Evolutionary conservation across 2,329 filamentous ascomycete species (phyloP), one percentile per base, ranked within the genome.

Genomic region (Calonectria henricotiae): DNA sequence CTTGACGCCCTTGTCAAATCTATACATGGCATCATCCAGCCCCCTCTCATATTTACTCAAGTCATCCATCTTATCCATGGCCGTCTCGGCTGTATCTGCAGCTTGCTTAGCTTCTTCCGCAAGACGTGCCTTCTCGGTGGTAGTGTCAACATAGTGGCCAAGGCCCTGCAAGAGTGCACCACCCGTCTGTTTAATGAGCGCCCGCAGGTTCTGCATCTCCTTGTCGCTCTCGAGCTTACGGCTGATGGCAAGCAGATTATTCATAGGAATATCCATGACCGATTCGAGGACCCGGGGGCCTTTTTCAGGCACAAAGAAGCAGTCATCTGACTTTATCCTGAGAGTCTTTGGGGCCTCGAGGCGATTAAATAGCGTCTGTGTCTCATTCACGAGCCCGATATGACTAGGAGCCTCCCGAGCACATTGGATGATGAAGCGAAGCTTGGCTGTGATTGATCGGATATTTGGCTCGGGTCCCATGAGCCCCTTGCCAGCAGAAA

Each of bases 251-350:
- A 51, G 13, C 2, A 51, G 25, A 32, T 30, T 51, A 15, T 32
- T 17, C 25, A 51, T 51, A 3, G 47, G 47, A 51, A 51, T 32
- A n/a, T 51, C 47, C 47, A 51, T 51, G 15, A 51, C 47, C 6
- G 47, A 51, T n/a, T 51, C 47, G 2, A 51, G 27, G 32, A 5
- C 8, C 5, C 47, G 47, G 7, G 47, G 47, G 3, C 15, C 47
- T 32, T 51, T 51, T 5, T 51, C 47, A 1, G 47, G 47, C 15
- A 51, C 47, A 15, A 51, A 51, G 27, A 51, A 51, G 6, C 25
- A 30, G 13, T 32, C 25, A n/a, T 51, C 25, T 1, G 47, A 51
- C 7, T 3, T 5, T 1, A 9, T 32, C 15, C 3, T 25, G 15
- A 51, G 8, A n/a, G 5, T 5, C 13, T 32, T 32, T 30, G 25